phyloP scores from a whole-genome alignment of 2,329 filamentous ascomycete genomes.

The Monosporascus sp. region DNA sequence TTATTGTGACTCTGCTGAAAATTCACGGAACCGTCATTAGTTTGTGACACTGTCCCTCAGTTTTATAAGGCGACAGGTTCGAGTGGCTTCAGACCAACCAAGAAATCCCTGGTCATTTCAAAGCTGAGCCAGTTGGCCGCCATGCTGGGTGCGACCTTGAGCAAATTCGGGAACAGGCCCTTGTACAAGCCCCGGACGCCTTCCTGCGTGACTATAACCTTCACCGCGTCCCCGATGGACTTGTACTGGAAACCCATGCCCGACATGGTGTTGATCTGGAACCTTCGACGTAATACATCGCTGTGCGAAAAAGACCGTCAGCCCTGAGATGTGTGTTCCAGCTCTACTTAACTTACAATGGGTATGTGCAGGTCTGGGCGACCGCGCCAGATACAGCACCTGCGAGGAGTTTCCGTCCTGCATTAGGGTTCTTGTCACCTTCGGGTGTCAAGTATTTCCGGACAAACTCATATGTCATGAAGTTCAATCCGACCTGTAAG shows the following conservation, averaged over 20 bases:
- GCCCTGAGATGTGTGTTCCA: neutral
- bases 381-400: conserved; percentile 94
- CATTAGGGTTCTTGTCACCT: conserved; percentile 76
- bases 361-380: conserved; percentile 96
- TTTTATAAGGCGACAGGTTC: conserved; percentile 26
- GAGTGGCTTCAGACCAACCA: conserved; percentile 55
- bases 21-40: neutral
- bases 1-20: neutral
- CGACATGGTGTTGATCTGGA: conserved; percentile 99
- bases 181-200: conserved; percentile 87
- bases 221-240: conserved; percentile 76
- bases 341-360: conserved; percentile 64
- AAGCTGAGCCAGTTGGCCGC: conserved; percentile 98
- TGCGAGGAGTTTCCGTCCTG: conserved; percentile 76
- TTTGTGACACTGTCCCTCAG: neutral
- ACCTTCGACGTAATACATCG: conserved; percentile 86
- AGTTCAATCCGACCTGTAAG: conserved; percentile 81
- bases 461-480: conserved; percentile 95
- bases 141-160: conserved; percentile 98
- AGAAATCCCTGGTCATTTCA: conserved; percentile 84
- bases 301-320: conserved; percentile 37
- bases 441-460: conserved; percentile 80
- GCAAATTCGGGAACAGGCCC: conserved; percentile 87
- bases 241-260: conserved; percentile 97
- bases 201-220: conserved; percentile 76